Evolutionary conservation across 257 asterid species (phyloP), one percentile per base, ranked within the genome.

Genomic region (Anisodus tanguticus): DNA sequence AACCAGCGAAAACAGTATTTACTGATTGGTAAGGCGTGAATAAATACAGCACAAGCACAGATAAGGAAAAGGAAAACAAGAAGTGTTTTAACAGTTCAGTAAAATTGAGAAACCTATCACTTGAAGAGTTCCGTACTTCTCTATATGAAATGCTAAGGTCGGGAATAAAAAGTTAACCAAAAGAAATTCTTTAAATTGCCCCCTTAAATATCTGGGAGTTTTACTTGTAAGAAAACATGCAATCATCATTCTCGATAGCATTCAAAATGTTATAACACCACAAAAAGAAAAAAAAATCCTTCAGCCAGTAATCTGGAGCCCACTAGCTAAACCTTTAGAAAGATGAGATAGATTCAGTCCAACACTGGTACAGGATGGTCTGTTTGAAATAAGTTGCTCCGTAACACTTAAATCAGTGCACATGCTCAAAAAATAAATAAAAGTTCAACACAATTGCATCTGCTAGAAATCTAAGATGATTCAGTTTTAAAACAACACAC

Each of bases 11-110:
- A 77, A 83, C 78, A 67, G 45, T 76, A 51, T 51, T 74, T 51
- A 76, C 63, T 76, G 81, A 76, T 76, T 26, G 63, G 63, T 12
- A 76, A 76, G 81, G 47, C 8, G 2, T 76, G 45, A 83, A 83
- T 83, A 37, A 2, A 43, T 74, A 71, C 63, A 8, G 43, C 37
- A 72, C 19, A 17, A 72, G 68, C 74, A 59, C 66, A 15, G 19
- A 83, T 69, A 76, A 76, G 63, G 55, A 76, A 51, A 76, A 12
- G 81, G 45, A 59, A 76, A 76, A 76, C 19, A 51, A 26, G 43
- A 64, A 31, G 6, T 64, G 63, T 76, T 76, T 76, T 51, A 51
- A 26, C n/a, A 53, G 35, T 0, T 12, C 19, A 51, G 47, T 51
- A 76, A 51, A 49, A 43, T 51, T 70, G 55, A n/a, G 55, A 41